Evolutionary conservation across 2,329 filamentous ascomycete species (phyloP).

Genomic region (Xylaria sp.): DNA sequence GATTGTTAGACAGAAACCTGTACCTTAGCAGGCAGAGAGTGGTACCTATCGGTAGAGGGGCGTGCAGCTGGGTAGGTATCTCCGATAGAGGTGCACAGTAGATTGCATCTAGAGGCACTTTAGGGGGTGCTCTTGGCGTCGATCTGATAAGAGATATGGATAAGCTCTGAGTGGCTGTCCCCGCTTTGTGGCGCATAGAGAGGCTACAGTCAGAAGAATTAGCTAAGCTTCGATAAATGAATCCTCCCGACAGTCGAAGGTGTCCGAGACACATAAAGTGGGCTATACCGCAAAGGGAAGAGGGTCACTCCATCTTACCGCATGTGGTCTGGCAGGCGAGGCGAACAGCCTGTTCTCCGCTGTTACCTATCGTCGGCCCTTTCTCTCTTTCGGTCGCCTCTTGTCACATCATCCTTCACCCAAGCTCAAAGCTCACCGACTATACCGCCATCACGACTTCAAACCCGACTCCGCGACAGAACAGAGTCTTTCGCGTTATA

Average conservation of each 20-base stretch:
- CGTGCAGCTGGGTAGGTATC: not conserved
- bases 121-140: not conserved
- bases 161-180: constrained; percentile 4
- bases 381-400: too few relatives aligned
- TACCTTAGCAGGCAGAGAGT: too few relatives aligned
- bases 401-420: not conserved
- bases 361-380: not conserved
- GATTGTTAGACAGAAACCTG: too few relatives aligned
- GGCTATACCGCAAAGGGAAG: not conserved
- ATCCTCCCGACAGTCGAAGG: not conserved
- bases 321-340: constrained; percentile 2
- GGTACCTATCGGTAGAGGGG: too few relatives aligned
- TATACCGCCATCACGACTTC: not conserved
- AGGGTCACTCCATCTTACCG: not conserved
- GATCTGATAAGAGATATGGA: constrained; percentile 13
- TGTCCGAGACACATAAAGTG: not conserved
- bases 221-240: constrained; percentile 10
- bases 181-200: too few relatives aligned
- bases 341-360: not conserved
- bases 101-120: not conserved
- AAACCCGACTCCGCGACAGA: too few relatives aligned
- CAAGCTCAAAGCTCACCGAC: not conserved
- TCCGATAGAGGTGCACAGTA: not conserved
- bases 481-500: too few relatives aligned
- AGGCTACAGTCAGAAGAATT: too few relatives aligned